Base-by-base conservation (phyloP, 2,329 filamentous ascomycete species). In the Aureobasidium leucospermi region DNA sequence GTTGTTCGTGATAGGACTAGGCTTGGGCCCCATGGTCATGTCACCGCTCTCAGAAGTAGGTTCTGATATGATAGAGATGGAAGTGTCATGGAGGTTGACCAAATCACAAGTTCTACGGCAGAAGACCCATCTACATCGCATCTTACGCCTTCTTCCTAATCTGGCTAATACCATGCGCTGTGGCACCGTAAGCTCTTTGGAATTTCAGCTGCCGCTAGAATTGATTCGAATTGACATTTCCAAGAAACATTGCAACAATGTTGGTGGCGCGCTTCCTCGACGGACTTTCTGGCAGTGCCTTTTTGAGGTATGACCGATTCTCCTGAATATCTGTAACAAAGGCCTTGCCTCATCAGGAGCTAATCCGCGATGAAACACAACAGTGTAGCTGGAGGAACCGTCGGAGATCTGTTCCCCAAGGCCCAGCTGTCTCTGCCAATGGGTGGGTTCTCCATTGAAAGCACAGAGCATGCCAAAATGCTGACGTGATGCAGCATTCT, bases 1-100 rank as follows among this genome's bases (percentile, higher is more conserved):
- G 0, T 79, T 88, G 1, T 96, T 92, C 68, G 90, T 96, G 51
- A 80, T 90, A 58, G 92, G 92, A 16, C 83, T 89, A 57, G 82
- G 76, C 16, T 70, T 79, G 11, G 80, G 81, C 0, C 79, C 80
- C 2, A 82, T 81, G 83, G 67, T 82, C n/a, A 68, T 85, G 4
- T 76, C 73, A 47, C 82, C 81, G 5, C 69, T 81, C 23, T 80
- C 78, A 65, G 78, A 77, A 67, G 76, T 76, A 65, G 36, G 67
- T 68, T 16, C 10, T 39, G 4, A 32, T 13, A 7, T 61, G 60
- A 61, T 36, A 2, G 64, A 15, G 1, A 58, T 3, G 23, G 11
- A 28, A 16, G 32, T 3, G 3, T 8, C 36, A 5, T 7, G 13
- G 6, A 23, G 1, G 9, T 31, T 59, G 11, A 51, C n/a, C 15